A percentile compares a stretch with the other conserved stretches of the same genome.
Evolutionary conservation across 306 rosid species (phyloP).

Genomic region (Abrus precatorius): DNA sequence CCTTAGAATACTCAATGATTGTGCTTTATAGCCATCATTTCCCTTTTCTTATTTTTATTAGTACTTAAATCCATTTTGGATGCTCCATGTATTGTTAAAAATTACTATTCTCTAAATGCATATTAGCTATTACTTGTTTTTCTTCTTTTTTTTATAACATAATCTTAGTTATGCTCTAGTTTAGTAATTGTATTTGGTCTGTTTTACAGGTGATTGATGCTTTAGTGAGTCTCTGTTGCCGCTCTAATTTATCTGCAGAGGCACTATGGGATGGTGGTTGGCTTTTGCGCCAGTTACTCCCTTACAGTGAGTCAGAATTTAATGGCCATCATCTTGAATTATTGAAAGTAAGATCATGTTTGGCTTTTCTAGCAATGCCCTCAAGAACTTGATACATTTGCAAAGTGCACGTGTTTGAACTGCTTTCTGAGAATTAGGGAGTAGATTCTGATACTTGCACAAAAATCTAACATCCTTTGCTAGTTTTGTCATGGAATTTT

Average conservation of each 20-base stretch:
- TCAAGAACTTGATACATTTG: background rate
- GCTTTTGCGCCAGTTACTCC: slow-evolving; percentile 97
- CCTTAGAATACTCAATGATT: slow-evolving; percentile 18
- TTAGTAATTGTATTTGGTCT: slow-evolving; percentile 33
- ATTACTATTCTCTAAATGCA: background rate
- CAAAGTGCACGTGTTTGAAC: slow-evolving; percentile 4
- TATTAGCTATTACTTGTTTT: background rate
- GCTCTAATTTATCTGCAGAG: slow-evolving; percentile 87
- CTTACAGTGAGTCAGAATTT: slow-evolving; percentile 85
- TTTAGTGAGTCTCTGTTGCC: slow-evolving; percentile 84
- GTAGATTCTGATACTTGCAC: slow-evolving; percentile 21
- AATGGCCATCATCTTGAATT: slow-evolving; percentile 73
- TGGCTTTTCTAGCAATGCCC: slow-evolving; percentile 23
- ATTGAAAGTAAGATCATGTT: slow-evolving; percentile 69
- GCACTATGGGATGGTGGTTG: slow-evolving; percentile 97
- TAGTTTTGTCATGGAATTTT: background rate
- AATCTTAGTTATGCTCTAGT: slow-evolving; percentile 30
- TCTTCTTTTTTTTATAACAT: background rate
- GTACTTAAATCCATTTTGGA: background rate
- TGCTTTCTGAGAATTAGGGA: slow-evolving; percentile 33
- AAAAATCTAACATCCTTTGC: background rate
- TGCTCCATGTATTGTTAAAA: slow-evolving; percentile 16
- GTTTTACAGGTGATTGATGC: slow-evolving; percentile 84
- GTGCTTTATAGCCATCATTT: slow-evolving; percentile 29
- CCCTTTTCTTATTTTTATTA: slow-evolving; percentile 13